Percentiles rank a stretch among this genome's conserved stretches.
Conservation (phyloP, 2,329 filamentous ascomycete genomes). For the Trichoderma sp. region DNA sequence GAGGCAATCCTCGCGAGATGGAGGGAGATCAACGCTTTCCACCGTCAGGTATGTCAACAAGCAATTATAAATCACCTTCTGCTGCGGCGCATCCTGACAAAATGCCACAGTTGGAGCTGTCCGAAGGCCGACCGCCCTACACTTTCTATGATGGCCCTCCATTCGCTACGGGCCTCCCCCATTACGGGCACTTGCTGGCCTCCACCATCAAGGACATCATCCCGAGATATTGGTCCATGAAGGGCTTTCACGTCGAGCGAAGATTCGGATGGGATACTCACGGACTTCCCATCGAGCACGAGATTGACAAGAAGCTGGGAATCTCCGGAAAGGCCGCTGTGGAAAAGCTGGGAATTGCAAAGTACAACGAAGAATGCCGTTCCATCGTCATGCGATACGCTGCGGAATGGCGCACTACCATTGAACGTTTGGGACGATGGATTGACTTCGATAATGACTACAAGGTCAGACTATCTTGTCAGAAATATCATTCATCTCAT, state of each 20-base stretch:
- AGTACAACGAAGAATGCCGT: slow-evolving; percentile 88
- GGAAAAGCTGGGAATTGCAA: slow-evolving; percentile 76
- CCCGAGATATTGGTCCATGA: slow-evolving; percentile 96
- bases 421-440: slow-evolving; percentile 88
- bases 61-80: slow-evolving; percentile 1
- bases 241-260: slow-evolving; percentile 86
- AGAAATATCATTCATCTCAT: neutral
- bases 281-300: slow-evolving; percentile 90
- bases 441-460: slow-evolving; percentile 98
- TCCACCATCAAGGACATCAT: slow-evolving; percentile 98
- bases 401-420: slow-evolving; percentile 79
- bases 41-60: slow-evolving; percentile 62
- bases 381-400: slow-evolving; percentile 92
- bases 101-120: slow-evolving; percentile 62
- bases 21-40: slow-evolving; percentile 90
- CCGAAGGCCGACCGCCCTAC: slow-evolving; percentile 76
- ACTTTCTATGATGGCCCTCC: slow-evolving; percentile 92
- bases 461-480: slow-evolving; percentile 54
- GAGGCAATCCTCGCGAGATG: slow-evolving; percentile 79
- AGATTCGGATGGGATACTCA: slow-evolving; percentile 95
- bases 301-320: slow-evolving; percentile 94
- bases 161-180: slow-evolving; percentile 68
- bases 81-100: neutral
- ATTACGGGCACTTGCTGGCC: slow-evolving; percentile 73
- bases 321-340: slow-evolving; percentile 87